These are phyloP conservation scores for Tylopilus felleus DNA, from an alignment of 768 basidiomycete genomes.

Conservation along the genomic window DNA sequence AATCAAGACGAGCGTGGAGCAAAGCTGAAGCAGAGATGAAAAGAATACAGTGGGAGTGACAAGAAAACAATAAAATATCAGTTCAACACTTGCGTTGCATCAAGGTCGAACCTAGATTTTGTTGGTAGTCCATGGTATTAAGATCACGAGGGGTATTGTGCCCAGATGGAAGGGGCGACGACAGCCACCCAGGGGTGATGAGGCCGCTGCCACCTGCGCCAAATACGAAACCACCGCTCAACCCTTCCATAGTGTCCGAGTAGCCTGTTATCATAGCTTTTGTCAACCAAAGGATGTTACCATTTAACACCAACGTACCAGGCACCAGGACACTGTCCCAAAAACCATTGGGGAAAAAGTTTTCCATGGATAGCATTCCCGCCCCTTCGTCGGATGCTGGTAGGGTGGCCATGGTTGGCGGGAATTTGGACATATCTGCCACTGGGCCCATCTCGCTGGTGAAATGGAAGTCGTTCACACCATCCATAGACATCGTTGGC, in stretches of 20 bases:
- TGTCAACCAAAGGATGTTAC: constrained; percentile 1
- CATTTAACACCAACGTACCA: constrained; percentile 44
- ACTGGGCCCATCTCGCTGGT: constrained; percentile 84
- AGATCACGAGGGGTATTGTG: constrained; percentile 39
- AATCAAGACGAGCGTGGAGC: background rate
- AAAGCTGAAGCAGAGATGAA: background rate
- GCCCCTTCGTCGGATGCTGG: constrained; percentile 39
- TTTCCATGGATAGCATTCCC: constrained; percentile 74
- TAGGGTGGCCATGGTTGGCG: constrained; percentile 75
- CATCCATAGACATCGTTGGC: constrained; percentile 18
- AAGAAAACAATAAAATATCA: background rate
- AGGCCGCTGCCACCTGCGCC: constrained; percentile 80
- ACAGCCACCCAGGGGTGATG: constrained; percentile 68
- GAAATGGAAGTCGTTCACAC: constrained; percentile 58
- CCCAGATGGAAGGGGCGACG: constrained; percentile 60
- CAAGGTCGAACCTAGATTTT: constrained; percentile 23
- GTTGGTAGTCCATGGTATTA: constrained; percentile 27
- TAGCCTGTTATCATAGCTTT: constrained; percentile 50
- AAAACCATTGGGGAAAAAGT: constrained; percentile 72
- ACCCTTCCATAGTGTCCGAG: constrained; percentile 73
- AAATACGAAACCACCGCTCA: constrained; percentile 83
- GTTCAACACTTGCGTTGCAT: constrained; percentile 28
- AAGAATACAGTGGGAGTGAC: constrained; percentile 4
- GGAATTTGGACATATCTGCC: constrained; percentile 79
- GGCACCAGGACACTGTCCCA: constrained; percentile 89